Conservation (phyloP, 2,329 filamentous ascomycete species). For the Hortaea werneckii region DNA sequence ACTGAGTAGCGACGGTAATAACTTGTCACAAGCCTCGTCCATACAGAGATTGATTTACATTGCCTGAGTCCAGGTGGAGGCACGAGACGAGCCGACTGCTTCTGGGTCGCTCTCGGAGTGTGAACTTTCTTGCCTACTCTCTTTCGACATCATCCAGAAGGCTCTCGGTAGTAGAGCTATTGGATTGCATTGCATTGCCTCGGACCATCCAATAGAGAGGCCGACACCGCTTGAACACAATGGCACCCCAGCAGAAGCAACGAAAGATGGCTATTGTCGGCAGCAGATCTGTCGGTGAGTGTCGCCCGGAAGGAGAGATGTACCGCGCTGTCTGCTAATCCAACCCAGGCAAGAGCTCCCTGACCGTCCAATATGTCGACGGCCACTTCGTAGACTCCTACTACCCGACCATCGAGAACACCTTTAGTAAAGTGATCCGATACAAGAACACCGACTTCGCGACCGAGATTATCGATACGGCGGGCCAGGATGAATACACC, state of each 20-base stretch:
- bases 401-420: constrained; percentile 98
- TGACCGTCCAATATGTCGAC: constrained; percentile 94
- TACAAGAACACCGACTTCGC: constrained; percentile 87
- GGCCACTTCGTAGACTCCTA: constrained; percentile 98
- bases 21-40: too few relatives aligned
- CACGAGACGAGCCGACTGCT: background rate
- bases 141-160: background rate
- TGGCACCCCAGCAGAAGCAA: constrained; percentile 70
- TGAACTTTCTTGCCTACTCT: background rate
- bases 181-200: too few relatives aligned
- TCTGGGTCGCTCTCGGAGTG: background rate
- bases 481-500: constrained; percentile 94
- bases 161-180: background rate
- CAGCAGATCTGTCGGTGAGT: constrained; percentile 72
- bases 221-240: constrained; percentile 25
- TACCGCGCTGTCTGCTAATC: too few relatives aligned
- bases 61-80: background rate
- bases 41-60: too few relatives aligned
- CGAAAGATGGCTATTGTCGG: constrained; percentile 93
- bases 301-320: too few relatives aligned
- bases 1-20: too few relatives aligned
- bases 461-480: constrained; percentile 96
- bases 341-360: constrained; percentile 77
- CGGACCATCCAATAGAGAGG: too few relatives aligned
- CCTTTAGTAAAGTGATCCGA: constrained; percentile 90